These are phyloP conservation scores for Ceratocystis colombiana DNA, from an alignment of 2,329 filamentous ascomycete species.

Conservation along the genomic window DNA sequence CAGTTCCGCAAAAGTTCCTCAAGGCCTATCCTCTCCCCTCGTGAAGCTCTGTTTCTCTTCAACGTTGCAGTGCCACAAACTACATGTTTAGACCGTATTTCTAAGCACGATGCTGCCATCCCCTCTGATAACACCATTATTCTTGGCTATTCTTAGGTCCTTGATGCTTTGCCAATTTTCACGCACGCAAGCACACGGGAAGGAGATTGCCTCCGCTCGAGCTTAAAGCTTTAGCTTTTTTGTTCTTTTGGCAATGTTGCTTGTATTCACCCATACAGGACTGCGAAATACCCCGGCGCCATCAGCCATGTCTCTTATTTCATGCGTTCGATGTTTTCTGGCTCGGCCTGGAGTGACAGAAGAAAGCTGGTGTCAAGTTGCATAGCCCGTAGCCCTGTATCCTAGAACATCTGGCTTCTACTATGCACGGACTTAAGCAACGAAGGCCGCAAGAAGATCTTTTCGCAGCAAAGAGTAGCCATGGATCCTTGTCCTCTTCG, in stretches of 20 bases:
- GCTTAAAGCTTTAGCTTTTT: background rate
- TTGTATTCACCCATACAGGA: background rate
- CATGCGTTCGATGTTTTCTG: background rate
- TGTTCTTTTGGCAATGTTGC: background rate
- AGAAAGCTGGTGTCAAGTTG: background rate
- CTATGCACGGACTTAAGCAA: slow-evolving; percentile 2
- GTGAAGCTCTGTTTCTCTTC: background rate
- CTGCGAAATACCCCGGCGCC: background rate
- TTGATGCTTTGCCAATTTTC: background rate
- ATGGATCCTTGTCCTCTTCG: background rate
- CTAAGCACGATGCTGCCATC: background rate
- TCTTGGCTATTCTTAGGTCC: background rate
- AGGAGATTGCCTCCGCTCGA: background rate
- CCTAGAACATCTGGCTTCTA: slow-evolving; percentile 3
- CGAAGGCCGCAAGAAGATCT: slow-evolving; percentile 3
- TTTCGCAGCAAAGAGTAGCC: slow-evolving; percentile 4
- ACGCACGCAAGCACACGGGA: background rate
- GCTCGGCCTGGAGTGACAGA: too few relatives aligned
- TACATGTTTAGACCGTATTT: background rate
- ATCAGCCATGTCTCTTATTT: background rate
- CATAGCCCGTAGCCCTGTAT: background rate
- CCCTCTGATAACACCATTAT: background rate
- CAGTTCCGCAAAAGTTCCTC: slow-evolving; percentile 10
- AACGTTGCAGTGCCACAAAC: background rate
- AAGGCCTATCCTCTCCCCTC: background rate